Base-by-base conservation (phyloP, 805 yeast genomes). In the Schwanniomyces vanrijiae region DNA sequence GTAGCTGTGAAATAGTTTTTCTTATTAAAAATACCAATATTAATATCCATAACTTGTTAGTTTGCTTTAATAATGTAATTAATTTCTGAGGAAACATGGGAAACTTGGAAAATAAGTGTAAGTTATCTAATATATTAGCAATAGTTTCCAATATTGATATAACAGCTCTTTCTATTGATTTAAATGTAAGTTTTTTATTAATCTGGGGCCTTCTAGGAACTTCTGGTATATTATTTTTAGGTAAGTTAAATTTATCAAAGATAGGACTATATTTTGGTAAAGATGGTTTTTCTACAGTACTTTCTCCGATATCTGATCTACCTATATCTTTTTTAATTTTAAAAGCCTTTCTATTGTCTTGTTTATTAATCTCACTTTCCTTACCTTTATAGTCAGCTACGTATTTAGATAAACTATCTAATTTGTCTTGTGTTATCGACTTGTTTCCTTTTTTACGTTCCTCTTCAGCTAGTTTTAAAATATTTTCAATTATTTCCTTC, bases 1-100 rank as follows among this genome's bases (percentile, higher is more conserved):
- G 55, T 42, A 73, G 64, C 53, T 73, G 78, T 1, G 76, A 67
- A 5, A 69, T 49, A 8, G 77, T 71, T 46, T 72, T 72, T 34
- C 76, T 52, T 18, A 73, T 67, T 55, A 73, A 62, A 42, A 73
- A 73, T 3, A 73, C 55, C 50, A 73, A 55, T 10, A 73, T 66
- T 19, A 73, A 55, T 33, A 73, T 66, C 78, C 78, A 73, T 37
- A 73, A 51, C 50, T 69, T 69, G 53, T 73, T 73, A 46, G 78
- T 73, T 44, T 72, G 73, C 45, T 69, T 69, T 42, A 73, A 56
- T 18, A 72, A 45, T 6, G 58, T 58, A 16, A 56, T 26, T 8
- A 73, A 52, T 19, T 49, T 50, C 46, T 67, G 53, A 2, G 78
- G 78, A 47, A 73, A 73, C 73, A 71, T 67, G 18, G 78, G 78